phyloP scores from a whole-genome alignment of 1,284 basidiomycete genomes.

The Fomes fomentarius region DNA sequence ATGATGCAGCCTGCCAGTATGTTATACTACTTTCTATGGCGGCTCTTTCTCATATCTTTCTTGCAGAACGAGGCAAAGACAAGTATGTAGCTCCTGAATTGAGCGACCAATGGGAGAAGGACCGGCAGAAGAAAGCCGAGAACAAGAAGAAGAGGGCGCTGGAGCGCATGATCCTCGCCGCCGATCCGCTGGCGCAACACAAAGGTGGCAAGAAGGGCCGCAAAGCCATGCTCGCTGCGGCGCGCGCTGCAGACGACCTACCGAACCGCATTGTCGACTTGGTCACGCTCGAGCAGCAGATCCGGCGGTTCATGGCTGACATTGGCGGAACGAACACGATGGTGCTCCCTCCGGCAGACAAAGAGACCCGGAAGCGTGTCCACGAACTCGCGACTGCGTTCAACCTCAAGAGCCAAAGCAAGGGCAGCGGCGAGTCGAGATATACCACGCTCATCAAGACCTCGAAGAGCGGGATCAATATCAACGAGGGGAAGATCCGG shows the following conservation, averaged over 20 bases:
- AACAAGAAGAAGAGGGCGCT: constrained; percentile 68
- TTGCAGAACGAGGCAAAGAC: constrained; percentile 57
- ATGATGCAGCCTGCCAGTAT: constrained; percentile 32
- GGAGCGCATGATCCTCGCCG: constrained; percentile 55
- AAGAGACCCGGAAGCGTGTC: constrained; percentile 67
- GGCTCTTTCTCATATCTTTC: not conserved
- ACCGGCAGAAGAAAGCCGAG: constrained; percentile 82
- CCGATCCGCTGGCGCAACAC: constrained; percentile 56
- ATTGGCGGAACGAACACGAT: constrained; percentile 54
- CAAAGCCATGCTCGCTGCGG: constrained; percentile 63
- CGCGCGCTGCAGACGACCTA: constrained; percentile 49
- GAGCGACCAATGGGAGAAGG: constrained; percentile 76
- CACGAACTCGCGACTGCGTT: constrained; percentile 83
- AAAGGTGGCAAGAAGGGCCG: constrained; percentile 71
- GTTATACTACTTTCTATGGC: constrained; percentile 8
- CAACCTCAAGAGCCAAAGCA: constrained; percentile 75
- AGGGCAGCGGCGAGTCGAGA: constrained; percentile 64
- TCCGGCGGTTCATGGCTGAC: constrained; percentile 70
- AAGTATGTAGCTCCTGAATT: constrained; percentile 66
- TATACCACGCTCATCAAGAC: constrained; percentile 77
- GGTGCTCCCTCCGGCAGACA: constrained; percentile 77
- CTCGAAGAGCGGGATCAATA: constrained; percentile 49
- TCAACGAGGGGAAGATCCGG: constrained; percentile 63
- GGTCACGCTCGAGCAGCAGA: constrained; percentile 63
- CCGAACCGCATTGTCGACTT: constrained; percentile 59